Evolutionary conservation across 148 eudicot genomes (phyloP).

Genomic region (Cornus suecica): DNA sequence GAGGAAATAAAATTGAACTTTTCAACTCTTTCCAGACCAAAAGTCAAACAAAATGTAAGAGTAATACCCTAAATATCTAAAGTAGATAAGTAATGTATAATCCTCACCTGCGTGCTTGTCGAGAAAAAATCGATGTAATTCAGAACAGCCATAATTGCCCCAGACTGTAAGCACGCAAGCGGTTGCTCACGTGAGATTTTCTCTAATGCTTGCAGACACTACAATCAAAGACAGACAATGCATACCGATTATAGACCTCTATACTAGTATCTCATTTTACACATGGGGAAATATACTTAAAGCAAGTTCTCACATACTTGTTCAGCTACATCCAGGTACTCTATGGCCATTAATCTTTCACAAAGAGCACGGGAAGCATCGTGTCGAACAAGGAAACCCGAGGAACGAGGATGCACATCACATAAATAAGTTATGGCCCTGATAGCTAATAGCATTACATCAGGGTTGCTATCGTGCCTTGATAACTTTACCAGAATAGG

Average conservation of each 20-base stretch:
- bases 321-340: constrained; percentile 90
- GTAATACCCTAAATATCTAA: constrained; percentile 10
- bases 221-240: constrained; percentile 33
- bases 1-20: constrained; percentile 11
- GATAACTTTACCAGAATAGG: constrained; percentile 74
- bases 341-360: constrained; percentile 64
- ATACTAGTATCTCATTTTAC: neutral
- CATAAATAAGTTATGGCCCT: constrained; percentile 94
- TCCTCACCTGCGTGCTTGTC: constrained; percentile 76
- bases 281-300: neutral
- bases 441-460: constrained; percentile 76
- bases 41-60: neutral
- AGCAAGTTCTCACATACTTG: constrained; percentile 50
- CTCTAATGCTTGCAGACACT: constrained; percentile 98
- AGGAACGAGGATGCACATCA: constrained; percentile 68
- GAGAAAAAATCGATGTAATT: constrained; percentile 84
- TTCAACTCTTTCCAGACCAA: neutral
- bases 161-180: constrained; percentile 71
- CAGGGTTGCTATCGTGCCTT: constrained; percentile 60
- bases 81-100: neutral
- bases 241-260: neutral
- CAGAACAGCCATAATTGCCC: constrained; percentile 84
- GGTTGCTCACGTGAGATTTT: constrained; percentile 89
- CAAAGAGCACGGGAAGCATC: constrained; percentile 76
- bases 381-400: constrained; percentile 64